Base-by-base conservation (phyloP, 495 filamentous ascomycete genomes). In the Penicillium roqueforti region DNA sequence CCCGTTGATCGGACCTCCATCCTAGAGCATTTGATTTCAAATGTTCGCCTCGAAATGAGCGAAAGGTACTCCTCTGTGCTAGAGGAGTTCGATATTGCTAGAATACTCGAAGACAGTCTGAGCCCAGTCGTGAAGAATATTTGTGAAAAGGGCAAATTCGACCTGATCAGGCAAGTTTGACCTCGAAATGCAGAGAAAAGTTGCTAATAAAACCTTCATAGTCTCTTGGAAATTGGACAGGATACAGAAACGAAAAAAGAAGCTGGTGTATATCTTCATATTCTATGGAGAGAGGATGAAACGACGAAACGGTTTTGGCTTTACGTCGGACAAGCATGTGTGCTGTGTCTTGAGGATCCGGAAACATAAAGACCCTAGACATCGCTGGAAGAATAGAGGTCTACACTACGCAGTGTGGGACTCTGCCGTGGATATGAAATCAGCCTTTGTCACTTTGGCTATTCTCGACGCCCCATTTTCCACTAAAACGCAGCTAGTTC, bases 361-460 rank as follows among this genome's bases (percentile, higher is more conserved):
- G 10, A 32, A 32, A 32, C 29, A 32, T 3, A 32, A 31, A 14
- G 10, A 32, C 14, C 11, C 29, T 14, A 32, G 11, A 14, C 29
- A 32, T 32, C 29, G 29, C 14, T 14, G 29, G 29, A 32, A 32
- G 29, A 32, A 32, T 32, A 32, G 13, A 11, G 29, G 29, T 4
- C 47, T 61, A 19, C 52, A 61, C 29, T 61, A 61, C 36, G 34
- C 53, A 20, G 41, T 58, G 11, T 61, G 59, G 55, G 40, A 53
- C 25, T 55, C 59, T 5, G 32, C 14, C 5, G 25, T 16, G 20
- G 42, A 62, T 18, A 51, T 54, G 4, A 10, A 55, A 6, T 58
- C 59, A n/a, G 23, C 32, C 0, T 59, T 62, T 46, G 59, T 62
- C 5, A 59, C 34, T 23, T 53, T 62, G 8, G 52, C 34, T 22